Conservation (phyloP, 2,329 filamentous ascomycete genomes). For the Neurospora sp. region DNA sequence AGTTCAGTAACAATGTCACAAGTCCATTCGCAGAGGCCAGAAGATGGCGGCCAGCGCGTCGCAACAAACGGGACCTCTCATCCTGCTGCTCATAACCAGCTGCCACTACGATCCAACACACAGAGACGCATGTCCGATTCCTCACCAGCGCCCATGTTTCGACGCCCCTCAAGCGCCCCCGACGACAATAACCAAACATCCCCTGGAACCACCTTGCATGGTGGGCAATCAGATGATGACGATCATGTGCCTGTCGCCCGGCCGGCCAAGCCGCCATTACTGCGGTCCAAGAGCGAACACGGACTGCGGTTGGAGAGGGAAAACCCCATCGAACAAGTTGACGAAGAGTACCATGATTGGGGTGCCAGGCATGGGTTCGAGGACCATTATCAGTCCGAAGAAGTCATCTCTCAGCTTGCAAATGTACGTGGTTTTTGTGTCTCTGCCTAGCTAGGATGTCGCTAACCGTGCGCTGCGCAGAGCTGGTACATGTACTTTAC, state of each 20-base stretch:
- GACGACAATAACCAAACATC: constrained; percentile 26
- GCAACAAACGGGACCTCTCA: neutral
- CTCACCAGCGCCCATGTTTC: constrained; percentile 13
- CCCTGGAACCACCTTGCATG: constrained; percentile 16
- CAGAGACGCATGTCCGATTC: constrained; percentile 2
- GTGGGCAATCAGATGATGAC: constrained; percentile 6
- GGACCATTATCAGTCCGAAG: constrained; percentile 81
- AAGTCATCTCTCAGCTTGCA: constrained; percentile 76
- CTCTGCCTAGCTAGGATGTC: constrained; percentile 2
- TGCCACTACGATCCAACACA: constrained; percentile 2
- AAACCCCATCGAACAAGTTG: constrained; percentile 14
- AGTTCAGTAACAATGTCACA: constrained; percentile 14
- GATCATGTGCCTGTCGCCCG: constrained; percentile 20
- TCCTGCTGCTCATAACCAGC: neutral
- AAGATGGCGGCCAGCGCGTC: constrained; percentile 8
- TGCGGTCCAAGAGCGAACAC: constrained; percentile 49
- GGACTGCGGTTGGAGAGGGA: constrained; percentile 23
- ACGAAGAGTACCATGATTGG: constrained; percentile 41
- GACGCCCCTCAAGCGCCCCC: constrained; percentile 37
- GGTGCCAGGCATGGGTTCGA: constrained; percentile 79
- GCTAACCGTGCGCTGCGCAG: constrained; percentile 35
- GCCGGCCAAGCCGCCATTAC: constrained; percentile 39
- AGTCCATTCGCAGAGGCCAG: constrained; percentile 11
- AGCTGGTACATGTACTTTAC: constrained; percentile 99
- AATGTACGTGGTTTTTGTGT: constrained; percentile 45